Evolutionary conservation across 2,329 filamentous ascomycete genomes (phyloP).

Genomic region (Talaromyces sp.): DNA sequence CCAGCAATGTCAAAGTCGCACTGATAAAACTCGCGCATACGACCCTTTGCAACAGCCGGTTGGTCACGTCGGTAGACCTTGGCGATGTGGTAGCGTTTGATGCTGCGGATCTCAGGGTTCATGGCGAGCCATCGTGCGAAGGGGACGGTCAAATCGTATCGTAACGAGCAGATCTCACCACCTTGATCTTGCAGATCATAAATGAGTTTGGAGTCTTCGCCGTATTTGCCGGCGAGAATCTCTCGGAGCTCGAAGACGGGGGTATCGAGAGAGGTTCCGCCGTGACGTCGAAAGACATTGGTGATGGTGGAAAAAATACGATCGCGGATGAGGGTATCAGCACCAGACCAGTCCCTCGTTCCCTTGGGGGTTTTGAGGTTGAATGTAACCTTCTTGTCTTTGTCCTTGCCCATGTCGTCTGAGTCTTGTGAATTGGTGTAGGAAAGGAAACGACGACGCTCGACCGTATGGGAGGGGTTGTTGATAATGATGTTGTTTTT

Average conservation of each 20-base stretch:
- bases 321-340: slow-evolving; percentile 74
- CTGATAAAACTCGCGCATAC: slow-evolving; percentile 95
- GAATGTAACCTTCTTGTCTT: slow-evolving; percentile 40
- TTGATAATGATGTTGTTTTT: slow-evolving; percentile 5
- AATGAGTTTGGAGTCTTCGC: slow-evolving; percentile 87
- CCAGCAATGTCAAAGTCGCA: slow-evolving; percentile 96
- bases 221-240: slow-evolving; percentile 83
- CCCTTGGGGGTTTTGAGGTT: slow-evolving; percentile 86
- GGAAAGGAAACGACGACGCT: slow-evolving; percentile 16
- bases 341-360: slow-evolving; percentile 78
- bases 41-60: slow-evolving; percentile 80
- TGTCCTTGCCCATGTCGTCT: slow-evolving; percentile 19
- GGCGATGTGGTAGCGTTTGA: slow-evolving; percentile 93
- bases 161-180: slow-evolving; percentile 75
- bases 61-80: slow-evolving; percentile 83
- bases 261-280: slow-evolving; percentile 73
- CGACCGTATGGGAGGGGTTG: slow-evolving; percentile 11
- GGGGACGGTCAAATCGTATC: slow-evolving; percentile 83
- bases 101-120: slow-evolving; percentile 74
- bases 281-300: slow-evolving; percentile 77
- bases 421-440: slow-evolving; percentile 10
- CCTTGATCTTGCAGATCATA: slow-evolving; percentile 86
- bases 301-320: slow-evolving; percentile 72
- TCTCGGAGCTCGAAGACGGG: slow-evolving; percentile 81
- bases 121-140: slow-evolving; percentile 91